A percentile compares a stretch with the other conserved stretches of the same genome.
These are phyloP conservation scores for Trichophyton benhamiae DNA, from an alignment of 2,329 filamentous ascomycete genomes.

Conservation along the genomic window DNA sequence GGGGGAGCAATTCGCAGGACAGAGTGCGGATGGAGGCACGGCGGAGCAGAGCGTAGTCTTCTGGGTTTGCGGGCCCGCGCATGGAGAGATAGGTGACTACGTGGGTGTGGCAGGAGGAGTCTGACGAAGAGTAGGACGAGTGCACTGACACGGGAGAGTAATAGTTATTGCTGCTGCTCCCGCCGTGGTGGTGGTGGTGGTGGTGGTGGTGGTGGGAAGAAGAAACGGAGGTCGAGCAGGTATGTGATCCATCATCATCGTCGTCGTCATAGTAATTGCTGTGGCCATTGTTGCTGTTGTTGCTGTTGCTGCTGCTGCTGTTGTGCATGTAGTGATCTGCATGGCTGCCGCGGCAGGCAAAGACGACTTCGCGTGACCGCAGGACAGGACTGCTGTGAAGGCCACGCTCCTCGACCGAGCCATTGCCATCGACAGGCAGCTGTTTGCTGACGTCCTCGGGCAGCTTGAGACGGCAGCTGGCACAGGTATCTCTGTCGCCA, in stretches of 20 bases:
- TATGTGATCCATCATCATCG: constrained; percentile 15
- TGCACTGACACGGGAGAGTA: constrained; percentile 27
- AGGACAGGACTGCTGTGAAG: constrained; percentile 44
- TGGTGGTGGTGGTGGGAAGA: constrained; percentile 24
- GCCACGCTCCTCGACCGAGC: constrained; percentile 35
- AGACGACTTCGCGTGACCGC: constrained; percentile 42
- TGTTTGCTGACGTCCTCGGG: constrained; percentile 43
- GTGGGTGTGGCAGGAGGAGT: constrained; percentile 41
- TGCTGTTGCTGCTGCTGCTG: no score
- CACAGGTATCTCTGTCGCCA: constrained; percentile 41
- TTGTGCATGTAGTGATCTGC: constrained; percentile 17
- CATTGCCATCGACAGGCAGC: constrained; percentile 42
- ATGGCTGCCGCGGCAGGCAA: constrained; percentile 36
- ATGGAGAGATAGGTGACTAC: constrained; percentile 48
- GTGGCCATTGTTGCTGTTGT: constrained; percentile 8
- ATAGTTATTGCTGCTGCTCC: background rate
- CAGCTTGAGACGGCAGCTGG: constrained; percentile 45
- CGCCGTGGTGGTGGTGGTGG: constrained; percentile 23
- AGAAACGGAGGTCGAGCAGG: constrained; percentile 18
- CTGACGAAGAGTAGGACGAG: constrained; percentile 34
- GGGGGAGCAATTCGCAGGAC: constrained; percentile 45
- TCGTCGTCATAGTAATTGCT: constrained; percentile 19
- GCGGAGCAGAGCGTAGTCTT: constrained; percentile 43
- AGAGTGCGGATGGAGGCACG: constrained; percentile 47
- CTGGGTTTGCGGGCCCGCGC: constrained; percentile 42